Base-by-base conservation (phyloP, 2,329 filamentous ascomycete species). In the Fusarium paranaense region DNA sequence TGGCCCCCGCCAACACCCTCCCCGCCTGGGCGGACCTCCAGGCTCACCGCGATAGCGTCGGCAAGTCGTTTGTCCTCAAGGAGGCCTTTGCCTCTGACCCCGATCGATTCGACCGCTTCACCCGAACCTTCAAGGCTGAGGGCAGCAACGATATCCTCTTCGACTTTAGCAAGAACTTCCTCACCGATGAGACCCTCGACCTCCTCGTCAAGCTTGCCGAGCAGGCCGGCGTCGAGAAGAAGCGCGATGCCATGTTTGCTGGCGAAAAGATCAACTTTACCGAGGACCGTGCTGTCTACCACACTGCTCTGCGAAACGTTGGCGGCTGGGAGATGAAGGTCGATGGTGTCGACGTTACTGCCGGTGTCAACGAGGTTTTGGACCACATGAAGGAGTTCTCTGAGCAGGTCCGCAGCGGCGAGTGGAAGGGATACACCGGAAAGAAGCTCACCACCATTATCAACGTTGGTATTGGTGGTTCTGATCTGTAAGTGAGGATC, bases 191-290 rank as follows among this genome's bases (percentile, higher is more conserved):
- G 86, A 98, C 96, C 6, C 88, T 98, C 61, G 89, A 93, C 75
- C 89, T 98, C 59, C 90, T 99, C 63, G 89, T 97, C 79, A 92
- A 97, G 87, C 91, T 99, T 32, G 97, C 97, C 73, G 92, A 95
- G 85, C 94, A 98, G 86, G 95, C 96, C 75, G 92, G 93, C 77
- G 85, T 99, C 42, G 95, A 98, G 88, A 90, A 97, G 88, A 94
- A 98, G 83, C 93, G 97, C 75, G 96, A 99, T 90, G 92, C 92
- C 81, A 98, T 99, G 95, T 99, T 99, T 86, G 92, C 91, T 67
- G 97, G 97, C 78, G 94, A 98, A 82, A 96, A 97, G 90, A 98
- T 99, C 89, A 99, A 99, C 90, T 98, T 98, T 87, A 99, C 97
- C 70, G 97, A 99, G 89, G 89, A 96, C 82, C 93, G 97, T 75